phyloP scores from a whole-genome alignment of 2,329 filamentous ascomycete genomes.

The Bipolaris zeicola region DNA sequence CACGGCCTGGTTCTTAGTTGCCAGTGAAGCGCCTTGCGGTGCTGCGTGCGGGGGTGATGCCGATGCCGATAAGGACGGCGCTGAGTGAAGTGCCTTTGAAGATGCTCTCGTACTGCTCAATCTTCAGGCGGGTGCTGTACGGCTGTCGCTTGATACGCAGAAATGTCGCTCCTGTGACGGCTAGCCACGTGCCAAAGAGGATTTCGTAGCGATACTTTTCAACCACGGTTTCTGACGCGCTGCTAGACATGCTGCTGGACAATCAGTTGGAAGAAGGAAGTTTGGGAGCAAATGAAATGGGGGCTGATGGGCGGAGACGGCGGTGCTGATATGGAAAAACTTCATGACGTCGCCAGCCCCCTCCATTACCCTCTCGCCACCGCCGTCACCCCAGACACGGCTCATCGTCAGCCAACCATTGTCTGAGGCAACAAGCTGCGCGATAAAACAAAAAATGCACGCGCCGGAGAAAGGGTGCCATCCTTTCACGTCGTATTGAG shows the following conservation, averaged over 20 bases:
- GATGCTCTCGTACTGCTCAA: constrained; percentile 47
- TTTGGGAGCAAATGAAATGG: not conserved
- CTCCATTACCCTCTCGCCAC: constrained; percentile 14
- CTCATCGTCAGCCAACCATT: constrained; percentile 1
- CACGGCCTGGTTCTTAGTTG: constrained; percentile 14
- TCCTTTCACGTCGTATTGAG: not conserved
- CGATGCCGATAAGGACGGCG: constrained; percentile 33
- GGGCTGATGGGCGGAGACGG: not conserved
- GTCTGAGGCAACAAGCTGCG: not conserved
- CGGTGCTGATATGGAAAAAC: constrained; percentile 3
- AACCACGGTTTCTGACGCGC: constrained; percentile 20
- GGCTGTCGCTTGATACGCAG: constrained; percentile 43
- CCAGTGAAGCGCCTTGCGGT: constrained; percentile 24
- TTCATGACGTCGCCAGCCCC: constrained; percentile 18
- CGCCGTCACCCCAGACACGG: constrained; percentile 10
- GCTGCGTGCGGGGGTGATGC: constrained; percentile 28
- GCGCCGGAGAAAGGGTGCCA: not conserved
- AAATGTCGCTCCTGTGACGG: constrained; percentile 42
- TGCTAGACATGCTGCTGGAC: constrained; percentile 21
- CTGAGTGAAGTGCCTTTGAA: constrained; percentile 45
- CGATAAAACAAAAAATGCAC: not conserved
- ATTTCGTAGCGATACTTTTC: constrained; percentile 40
- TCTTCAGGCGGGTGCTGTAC: constrained; percentile 41
- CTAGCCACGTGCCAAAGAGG: constrained; percentile 35
- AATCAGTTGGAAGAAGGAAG: not conserved